Evolutionary conservation across 257 asterid genomes (phyloP).

Genomic region (Plantago elongata): DNA sequence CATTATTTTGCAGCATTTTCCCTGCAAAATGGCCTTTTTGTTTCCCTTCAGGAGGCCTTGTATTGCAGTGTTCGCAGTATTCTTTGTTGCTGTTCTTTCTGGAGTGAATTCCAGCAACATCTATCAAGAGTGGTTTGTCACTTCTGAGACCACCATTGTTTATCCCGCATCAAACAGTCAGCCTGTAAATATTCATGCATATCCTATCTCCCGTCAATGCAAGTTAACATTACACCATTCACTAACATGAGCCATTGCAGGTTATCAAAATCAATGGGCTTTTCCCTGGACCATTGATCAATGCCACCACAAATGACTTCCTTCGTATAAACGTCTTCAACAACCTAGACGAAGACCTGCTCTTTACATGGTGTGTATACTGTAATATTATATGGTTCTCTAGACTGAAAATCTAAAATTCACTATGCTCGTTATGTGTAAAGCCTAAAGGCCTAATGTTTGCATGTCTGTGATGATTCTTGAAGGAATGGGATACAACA

Average conservation of each 20-base stretch:
- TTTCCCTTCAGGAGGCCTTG: slow-evolving; percentile 4
- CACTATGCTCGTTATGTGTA: neutral
- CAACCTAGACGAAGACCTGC: slow-evolving; percentile 47
- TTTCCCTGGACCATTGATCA: slow-evolving; percentile 70
- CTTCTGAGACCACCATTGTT: slow-evolving; percentile 20
- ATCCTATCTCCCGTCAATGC: neutral
- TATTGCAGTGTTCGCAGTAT: neutral
- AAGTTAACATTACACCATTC: neutral
- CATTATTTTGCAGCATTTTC: too few relatives aligned
- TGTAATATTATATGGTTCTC: neutral
- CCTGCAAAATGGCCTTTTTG: slow-evolving; percentile 25
- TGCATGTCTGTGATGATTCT: neutral
- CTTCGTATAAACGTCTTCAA: slow-evolving; percentile 54
- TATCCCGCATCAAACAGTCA: slow-evolving; percentile 18
- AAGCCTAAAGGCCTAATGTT: neutral
- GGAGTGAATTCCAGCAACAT: slow-evolving; percentile 22
- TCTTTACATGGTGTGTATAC: slow-evolving; percentile 49
- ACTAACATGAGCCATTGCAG: slow-evolving; percentile 23
- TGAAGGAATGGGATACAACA: slow-evolving; percentile 68
- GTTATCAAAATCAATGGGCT: slow-evolving; percentile 56
- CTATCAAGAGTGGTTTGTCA: slow-evolving; percentile 34
- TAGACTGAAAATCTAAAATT: neutral
- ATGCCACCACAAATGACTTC: slow-evolving; percentile 48
- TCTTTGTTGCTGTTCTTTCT: slow-evolving; percentile 16
- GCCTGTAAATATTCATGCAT: slow-evolving; percentile 20